Evolutionary conservation across 2,329 filamentous ascomycete genomes (phyloP).

Genomic region (Alternaria postmessia): DNA sequence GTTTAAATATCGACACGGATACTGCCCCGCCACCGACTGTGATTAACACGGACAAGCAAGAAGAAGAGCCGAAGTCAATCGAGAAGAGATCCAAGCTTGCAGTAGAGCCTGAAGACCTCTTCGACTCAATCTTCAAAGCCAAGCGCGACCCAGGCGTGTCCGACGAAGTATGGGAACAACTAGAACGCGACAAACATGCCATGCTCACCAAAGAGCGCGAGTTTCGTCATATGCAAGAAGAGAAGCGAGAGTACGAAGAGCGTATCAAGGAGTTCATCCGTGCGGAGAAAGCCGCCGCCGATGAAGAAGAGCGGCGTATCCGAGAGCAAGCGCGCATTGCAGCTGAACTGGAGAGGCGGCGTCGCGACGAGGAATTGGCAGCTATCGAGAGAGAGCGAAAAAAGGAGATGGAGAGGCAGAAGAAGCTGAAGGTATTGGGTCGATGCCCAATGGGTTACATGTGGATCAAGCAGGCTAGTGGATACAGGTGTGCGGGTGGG

Average conservation of each 20-base stretch:
- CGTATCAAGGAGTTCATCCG: slow-evolving; percentile 37
- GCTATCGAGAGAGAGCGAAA: slow-evolving; percentile 50
- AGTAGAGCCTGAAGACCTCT: slow-evolving; percentile 7
- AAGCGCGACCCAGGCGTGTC: slow-evolving; percentile 65
- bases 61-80: background rate
- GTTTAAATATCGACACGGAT: slow-evolving; percentile 11
- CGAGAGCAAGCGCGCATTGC: slow-evolving; percentile 30
- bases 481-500: slow-evolving; percentile 71
- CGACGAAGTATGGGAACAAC: slow-evolving; percentile 68
- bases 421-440: slow-evolving; percentile 63
- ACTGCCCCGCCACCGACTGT: slow-evolving; percentile 9
- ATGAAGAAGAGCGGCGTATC: slow-evolving; percentile 22
- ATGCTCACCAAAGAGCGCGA: slow-evolving; percentile 47
- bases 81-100: background rate
- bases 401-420: slow-evolving; percentile 53
- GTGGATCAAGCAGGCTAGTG: slow-evolving; percentile 68
- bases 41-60: slow-evolving; percentile 8
- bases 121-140: slow-evolving; percentile 24
- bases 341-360: slow-evolving; percentile 30
- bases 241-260: slow-evolving; percentile 22
- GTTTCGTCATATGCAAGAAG: slow-evolving; percentile 45
- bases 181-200: slow-evolving; percentile 59
- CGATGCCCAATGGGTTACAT: slow-evolving; percentile 63
- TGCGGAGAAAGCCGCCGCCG: background rate
- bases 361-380: slow-evolving; percentile 47